These are phyloP conservation scores for Lanmaoa pseudosensibilis DNA, from an alignment of 768 basidiomycete genomes.

Conservation along the genomic window DNA sequence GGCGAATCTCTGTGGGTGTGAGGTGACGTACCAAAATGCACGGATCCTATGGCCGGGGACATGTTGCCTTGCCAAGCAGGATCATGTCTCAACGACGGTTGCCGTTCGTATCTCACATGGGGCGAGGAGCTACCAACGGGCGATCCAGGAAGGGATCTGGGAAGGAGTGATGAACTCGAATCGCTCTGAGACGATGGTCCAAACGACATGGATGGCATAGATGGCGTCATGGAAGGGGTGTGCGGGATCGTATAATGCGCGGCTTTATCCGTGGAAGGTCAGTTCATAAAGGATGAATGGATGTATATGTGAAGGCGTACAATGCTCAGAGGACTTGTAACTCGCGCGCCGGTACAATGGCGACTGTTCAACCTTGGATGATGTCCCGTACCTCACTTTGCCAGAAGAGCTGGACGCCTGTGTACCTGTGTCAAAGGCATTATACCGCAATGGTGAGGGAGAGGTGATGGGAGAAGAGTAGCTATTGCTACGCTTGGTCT, in stretches of 20 bases:
- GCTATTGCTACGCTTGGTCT: conserved; percentile 42
- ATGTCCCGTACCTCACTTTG: conserved; percentile 35
- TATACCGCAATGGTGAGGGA: conserved; percentile 44
- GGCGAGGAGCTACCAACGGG: conserved; percentile 42
- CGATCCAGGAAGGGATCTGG: conserved; percentile 25
- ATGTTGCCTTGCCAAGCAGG: conserved; percentile 46
- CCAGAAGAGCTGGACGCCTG: conserved; percentile 24
- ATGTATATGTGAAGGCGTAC: conserved; percentile 35
- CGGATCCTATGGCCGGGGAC: conserved; percentile 38
- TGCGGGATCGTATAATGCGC: conserved; percentile 32
- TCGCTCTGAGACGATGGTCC: conserved; percentile 50
- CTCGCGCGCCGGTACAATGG: conserved; percentile 43
- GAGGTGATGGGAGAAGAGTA: conserved; percentile 36
- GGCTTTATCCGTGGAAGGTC: conserved; percentile 16
- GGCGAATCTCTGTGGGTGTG: conserved; percentile 7
- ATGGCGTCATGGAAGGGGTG: conserved; percentile 32
- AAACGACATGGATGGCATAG: conserved; percentile 34
- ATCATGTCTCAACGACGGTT: conserved; percentile 48
- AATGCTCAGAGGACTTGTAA: conserved; percentile 44
- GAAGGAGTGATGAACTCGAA: conserved; percentile 50
- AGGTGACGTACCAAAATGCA: conserved; percentile 40
- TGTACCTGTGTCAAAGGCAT: conserved; percentile 35
- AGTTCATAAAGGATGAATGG: not conserved
- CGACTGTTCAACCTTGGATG: conserved; percentile 34
- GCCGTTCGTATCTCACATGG: conserved; percentile 39